Conservation (phyloP, 176 grass and related monocot genomes). For the Ampelocalamus luodianensis region DNA sequence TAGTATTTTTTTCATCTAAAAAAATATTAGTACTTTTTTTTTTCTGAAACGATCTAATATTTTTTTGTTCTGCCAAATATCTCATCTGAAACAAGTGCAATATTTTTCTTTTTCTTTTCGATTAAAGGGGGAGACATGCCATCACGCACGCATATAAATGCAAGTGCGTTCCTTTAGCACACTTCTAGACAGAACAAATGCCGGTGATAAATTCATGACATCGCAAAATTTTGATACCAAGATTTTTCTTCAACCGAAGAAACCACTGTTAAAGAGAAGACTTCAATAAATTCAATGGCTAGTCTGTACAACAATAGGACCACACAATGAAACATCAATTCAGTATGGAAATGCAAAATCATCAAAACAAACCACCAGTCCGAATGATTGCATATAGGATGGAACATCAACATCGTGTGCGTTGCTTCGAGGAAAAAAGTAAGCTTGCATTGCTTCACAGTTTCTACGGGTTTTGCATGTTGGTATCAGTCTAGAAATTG, state of each 20-base stretch:
- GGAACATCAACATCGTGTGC: constrained; percentile 22
- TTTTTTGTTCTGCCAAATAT: not conserved
- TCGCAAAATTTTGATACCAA: no score
- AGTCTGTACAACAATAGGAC: not conserved
- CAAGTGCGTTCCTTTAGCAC: no score
- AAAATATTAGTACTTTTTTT: not conserved
- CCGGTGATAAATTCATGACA: no score
- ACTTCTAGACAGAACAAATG: no score
- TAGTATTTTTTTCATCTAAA: not conserved
- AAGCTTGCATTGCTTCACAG: not conserved
- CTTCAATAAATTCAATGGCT: not conserved
- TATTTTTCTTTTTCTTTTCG: no score
- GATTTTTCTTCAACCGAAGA: not conserved
- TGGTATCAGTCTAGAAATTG: not conserved
- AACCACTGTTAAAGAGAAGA: not conserved
- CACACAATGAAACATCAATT: not conserved
- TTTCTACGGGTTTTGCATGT: constrained; percentile 19
- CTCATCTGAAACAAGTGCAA: not conserved
- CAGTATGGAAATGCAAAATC: not conserved
- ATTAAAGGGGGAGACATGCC: no score
- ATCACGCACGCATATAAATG: no score
- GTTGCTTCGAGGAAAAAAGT: not conserved
- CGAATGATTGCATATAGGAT: not conserved
- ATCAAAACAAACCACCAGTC: not conserved
- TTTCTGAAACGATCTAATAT: not conserved